phyloP scores from a whole-genome alignment of 495 filamentous ascomycete species.

The Aspergillus diversus region DNA sequence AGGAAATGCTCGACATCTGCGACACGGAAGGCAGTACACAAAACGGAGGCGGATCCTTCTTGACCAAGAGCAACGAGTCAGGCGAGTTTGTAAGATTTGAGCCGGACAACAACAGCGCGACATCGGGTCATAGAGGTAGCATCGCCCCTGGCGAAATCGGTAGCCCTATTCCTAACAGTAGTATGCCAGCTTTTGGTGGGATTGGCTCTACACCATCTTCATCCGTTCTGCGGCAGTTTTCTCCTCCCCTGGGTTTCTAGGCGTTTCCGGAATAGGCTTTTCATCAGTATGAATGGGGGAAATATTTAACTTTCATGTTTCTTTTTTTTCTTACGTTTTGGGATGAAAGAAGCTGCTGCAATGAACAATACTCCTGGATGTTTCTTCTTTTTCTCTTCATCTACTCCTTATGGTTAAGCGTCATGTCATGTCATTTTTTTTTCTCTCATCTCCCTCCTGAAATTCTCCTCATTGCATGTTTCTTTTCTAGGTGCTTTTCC shows the following conservation, averaged over 20 bases:
- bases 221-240: conserved; percentile 47
- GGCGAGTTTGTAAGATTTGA: conserved; percentile 66
- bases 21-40: conserved; percentile 85
- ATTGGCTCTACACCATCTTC: conserved; percentile 33
- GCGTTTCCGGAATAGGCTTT: conserved; percentile 19
- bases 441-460: conserved; percentile 11
- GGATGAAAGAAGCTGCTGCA: conserved; percentile 12
- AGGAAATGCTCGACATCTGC: conserved; percentile 85
- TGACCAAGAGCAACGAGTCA: conserved; percentile 56
- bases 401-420: conserved; percentile 16
- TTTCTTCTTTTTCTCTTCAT: conserved; percentile 4
- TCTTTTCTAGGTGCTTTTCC: background rate
- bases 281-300: conserved; percentile 13
- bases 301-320: conserved; percentile 6
- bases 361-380: background rate
- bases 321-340: conserved; percentile 15
- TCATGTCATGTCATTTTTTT: conserved; percentile 19
- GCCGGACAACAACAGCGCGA: conserved; percentile 48
- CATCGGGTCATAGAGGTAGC: conserved; percentile 44
- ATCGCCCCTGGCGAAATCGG: conserved; percentile 55
- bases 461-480: conserved; percentile 5
- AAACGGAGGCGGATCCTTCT: conserved; percentile 89
- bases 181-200: conserved; percentile 49
- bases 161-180: conserved; percentile 49
- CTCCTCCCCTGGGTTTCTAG: conserved; percentile 45